phyloP scores from a whole-genome alignment of 345 rosid species.

The Camelina laxa region DNA sequence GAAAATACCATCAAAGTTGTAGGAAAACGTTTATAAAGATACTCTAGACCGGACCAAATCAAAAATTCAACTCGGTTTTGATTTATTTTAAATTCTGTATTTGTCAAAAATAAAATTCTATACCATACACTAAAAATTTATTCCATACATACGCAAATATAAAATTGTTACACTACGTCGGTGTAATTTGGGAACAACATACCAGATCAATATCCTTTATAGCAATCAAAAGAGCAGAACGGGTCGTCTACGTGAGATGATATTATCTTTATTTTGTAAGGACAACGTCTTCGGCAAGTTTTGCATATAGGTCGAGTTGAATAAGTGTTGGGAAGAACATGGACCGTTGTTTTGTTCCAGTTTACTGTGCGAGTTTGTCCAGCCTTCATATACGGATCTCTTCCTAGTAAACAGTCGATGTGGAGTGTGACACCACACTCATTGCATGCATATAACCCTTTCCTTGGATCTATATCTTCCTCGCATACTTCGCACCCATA shows the following conservation, averaged over 20 bases:
- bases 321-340: slow-evolving; percentile 9
- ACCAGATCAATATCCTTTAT: too few species aligned
- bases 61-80: too few species aligned
- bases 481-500: slow-evolving; percentile 12
- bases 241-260: neutral
- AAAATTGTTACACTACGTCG: too few species aligned
- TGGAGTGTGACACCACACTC: slow-evolving; percentile 13
- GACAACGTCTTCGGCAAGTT: neutral
- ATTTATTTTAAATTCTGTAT: too few species aligned
- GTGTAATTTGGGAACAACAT: too few species aligned
- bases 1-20: too few species aligned
- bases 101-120: too few species aligned
- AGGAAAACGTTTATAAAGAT: too few species aligned
- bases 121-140: neutral
- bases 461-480: neutral
- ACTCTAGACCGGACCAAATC: too few species aligned
- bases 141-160: too few species aligned
- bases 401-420: slow-evolving; percentile 2
- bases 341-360: too few species aligned
- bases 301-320: slow-evolving; percentile 25
- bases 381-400: neutral
- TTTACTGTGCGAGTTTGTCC: neutral
- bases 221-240: neutral
- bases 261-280: neutral
- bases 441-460: slow-evolving; percentile 14